phyloP scores from a whole-genome alignment of 306 rosid genomes.

The Cyamopsis tetragonoloba region DNA sequence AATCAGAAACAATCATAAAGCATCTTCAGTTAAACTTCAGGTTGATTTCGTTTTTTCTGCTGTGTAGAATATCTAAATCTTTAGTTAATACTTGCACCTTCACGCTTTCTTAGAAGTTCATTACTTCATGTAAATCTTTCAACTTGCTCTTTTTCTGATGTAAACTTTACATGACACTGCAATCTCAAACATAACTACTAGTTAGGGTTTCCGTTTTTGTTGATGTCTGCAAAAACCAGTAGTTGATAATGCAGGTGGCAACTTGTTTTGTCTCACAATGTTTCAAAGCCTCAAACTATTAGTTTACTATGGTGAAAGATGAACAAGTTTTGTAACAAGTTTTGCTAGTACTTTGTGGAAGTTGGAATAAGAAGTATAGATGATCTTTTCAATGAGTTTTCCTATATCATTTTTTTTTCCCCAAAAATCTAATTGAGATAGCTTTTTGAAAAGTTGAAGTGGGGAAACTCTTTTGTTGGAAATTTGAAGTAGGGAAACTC shows the following conservation, averaged over 20 bases:
- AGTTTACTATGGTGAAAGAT: neutral
- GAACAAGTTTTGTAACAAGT: too few relatives aligned
- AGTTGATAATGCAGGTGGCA: neutral
- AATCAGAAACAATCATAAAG: slow-evolving; percentile 23
- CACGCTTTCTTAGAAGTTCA: neutral
- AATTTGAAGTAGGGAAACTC: too few relatives aligned
- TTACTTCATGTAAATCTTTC: neutral
- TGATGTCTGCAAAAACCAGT: neutral
- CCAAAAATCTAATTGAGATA: too few relatives aligned
- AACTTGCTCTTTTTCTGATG: neutral
- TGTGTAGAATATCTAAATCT: neutral
- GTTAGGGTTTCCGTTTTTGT: neutral
- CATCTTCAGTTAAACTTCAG: slow-evolving; percentile 53
- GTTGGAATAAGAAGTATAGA: neutral
- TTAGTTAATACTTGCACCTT: neutral
- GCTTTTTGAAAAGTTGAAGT: too few relatives aligned
- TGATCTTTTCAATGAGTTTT: too few relatives aligned
- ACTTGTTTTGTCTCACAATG: neutral
- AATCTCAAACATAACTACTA: neutral
- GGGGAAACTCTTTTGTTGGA: too few relatives aligned
- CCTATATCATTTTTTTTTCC: too few relatives aligned
- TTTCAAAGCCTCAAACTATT: slow-evolving; percentile 9
- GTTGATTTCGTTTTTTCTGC: slow-evolving; percentile 27
- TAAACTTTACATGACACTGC: neutral
- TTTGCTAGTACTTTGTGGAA: neutral